Evolutionary conservation across 306 rosid species (phyloP), one percentile per base, ranked within the genome.

Genomic region (Rubus idaeus): DNA sequence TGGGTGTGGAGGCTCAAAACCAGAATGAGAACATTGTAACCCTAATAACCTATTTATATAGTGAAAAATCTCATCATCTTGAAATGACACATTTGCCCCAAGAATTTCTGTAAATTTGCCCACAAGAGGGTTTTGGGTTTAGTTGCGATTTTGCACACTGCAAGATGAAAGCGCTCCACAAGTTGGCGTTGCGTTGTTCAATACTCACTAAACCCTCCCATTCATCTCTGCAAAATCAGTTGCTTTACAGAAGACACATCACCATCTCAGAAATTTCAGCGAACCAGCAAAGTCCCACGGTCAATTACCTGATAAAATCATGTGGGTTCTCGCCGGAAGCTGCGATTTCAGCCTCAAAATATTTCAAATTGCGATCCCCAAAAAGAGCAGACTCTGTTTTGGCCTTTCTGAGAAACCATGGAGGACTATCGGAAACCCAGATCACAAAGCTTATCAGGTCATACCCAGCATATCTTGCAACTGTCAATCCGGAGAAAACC

Each of bases 291-390:
- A 30, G 35, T 57, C n/a, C 68, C 40, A 73, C 77, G 0, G 84
- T 66, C 26, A 80, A 73, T 26, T 80, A 80, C 42, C 83, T 83
- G 49, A 57, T 75, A 7, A 72, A 82, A 8, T 82, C 82, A 40
- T 61, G 61, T 40, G 86, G 80, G 41, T 77, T 84, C 18, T 78
- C 85, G 7, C 53, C 79, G 4, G 18, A 81, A 58, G 35, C n/a
- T 17, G 74, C 80, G 20, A 8, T 55, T 4, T 17, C 74, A 56
- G 17, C 73, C 20, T 74, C 77, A 51, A 55, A 66, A 10, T 9
- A 8, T 44, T 41, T 75, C 42, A 55, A 39, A 4, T n/a, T 72
- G 45, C 61, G 41, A 41, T 76, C 50, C 47, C 64, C 46, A 2
- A 39, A 50, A 10, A 60, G 13, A 7, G 47, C 85, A 35, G 64